These are phyloP conservation scores for Dactylellina haptotyla DNA, from an alignment of 2,329 filamentous ascomycete genomes.

Conservation along the genomic window DNA sequence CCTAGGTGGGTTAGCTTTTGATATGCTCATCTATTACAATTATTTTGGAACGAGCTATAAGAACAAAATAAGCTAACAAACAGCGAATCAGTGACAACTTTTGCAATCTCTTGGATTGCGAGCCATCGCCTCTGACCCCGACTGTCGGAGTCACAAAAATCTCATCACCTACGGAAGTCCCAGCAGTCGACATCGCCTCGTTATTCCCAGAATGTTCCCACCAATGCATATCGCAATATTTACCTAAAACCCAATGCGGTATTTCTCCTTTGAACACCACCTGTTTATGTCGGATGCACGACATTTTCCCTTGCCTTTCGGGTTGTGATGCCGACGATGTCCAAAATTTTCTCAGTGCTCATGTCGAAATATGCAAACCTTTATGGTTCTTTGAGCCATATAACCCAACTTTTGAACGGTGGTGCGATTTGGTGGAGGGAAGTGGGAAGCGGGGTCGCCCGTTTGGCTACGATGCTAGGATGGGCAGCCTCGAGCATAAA, in stretches of 20 bases:
- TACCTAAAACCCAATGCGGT: slow-evolving; percentile 17
- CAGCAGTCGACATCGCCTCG: slow-evolving; percentile 21
- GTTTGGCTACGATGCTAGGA: slow-evolving; percentile 35
- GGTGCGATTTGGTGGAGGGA: slow-evolving; percentile 42
- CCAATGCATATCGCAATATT: slow-evolving; percentile 38
- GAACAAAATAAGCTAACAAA: too few relatives aligned
- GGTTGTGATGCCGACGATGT: slow-evolving; percentile 17
- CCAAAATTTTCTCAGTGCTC: slow-evolving; percentile 13
- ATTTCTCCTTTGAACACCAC: slow-evolving; percentile 37
- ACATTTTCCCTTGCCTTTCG: slow-evolving; percentile 35
- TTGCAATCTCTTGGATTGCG: slow-evolving; percentile 42
- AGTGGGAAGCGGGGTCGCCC: slow-evolving; percentile 25
- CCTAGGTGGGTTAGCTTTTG: slow-evolving; percentile 10
- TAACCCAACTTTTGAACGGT: slow-evolving; percentile 36
- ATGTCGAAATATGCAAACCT: slow-evolving; percentile 39
- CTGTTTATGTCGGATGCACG: slow-evolving; percentile 44
- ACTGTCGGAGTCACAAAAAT: slow-evolving; percentile 28
- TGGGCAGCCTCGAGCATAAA: slow-evolving; percentile 36
- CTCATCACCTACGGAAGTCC: slow-evolving; percentile 31
- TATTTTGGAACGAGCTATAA: too few relatives aligned
- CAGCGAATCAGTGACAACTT: slow-evolving; percentile 5
- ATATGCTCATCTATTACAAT: not conserved
- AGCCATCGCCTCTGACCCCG: slow-evolving; percentile 11
- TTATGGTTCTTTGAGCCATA: slow-evolving; percentile 48
- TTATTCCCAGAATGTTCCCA: slow-evolving; percentile 45